Base-by-base conservation (phyloP, 176 grass and related monocot species). In the Oryza rufipogon region DNA sequence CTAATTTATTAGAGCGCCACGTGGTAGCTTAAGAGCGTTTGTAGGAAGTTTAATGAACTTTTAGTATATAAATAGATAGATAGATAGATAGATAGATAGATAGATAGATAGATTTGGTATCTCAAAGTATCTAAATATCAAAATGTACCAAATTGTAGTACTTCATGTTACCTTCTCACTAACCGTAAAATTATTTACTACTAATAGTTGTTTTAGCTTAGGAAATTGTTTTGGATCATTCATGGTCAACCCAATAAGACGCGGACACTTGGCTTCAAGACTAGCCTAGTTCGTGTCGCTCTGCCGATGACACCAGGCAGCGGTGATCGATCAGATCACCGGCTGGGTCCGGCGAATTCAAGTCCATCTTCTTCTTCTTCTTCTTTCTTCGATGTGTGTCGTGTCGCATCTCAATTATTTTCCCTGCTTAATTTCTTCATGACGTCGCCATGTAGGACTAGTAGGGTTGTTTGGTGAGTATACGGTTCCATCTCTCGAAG, bases 321-420 rank as follows among this genome's bases (percentile, higher is more conserved):
- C 0, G 70, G 56, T 72, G 52, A 32, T 10, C 56, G 28, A 28
- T 28, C 28, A 61, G 52, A 32, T 10, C 56, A 61, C 56, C 20
- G 52, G 7, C 20, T 61, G 52, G 17, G 52, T 58, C 51, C 45
- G n/a, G 4, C 63, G 70, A 70, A 49, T 74, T 70, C 49, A 6
- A 9, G 1, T 61, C 38, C 81, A 2, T 15, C 30, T 89, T 89
- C 30, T 85, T 84, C 61, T 70, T 48, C 28, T 28, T 28, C 28
- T 28, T 28, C 28, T 28, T 28, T 28, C 28, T 28, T 28, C 28
- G 28, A 28, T 28, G 13, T 19, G 13, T 6, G 36, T 38, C 36
- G 36, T 39, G 20, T 26, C 15, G 64, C 34, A 47, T 76, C 60
- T 83, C 44, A 42, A 71, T 83, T 71, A 52, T 44, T 83, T 39